phyloP scores from a whole-genome alignment of 768 basidiomycete species.

The Mycena alexandri region DNA sequence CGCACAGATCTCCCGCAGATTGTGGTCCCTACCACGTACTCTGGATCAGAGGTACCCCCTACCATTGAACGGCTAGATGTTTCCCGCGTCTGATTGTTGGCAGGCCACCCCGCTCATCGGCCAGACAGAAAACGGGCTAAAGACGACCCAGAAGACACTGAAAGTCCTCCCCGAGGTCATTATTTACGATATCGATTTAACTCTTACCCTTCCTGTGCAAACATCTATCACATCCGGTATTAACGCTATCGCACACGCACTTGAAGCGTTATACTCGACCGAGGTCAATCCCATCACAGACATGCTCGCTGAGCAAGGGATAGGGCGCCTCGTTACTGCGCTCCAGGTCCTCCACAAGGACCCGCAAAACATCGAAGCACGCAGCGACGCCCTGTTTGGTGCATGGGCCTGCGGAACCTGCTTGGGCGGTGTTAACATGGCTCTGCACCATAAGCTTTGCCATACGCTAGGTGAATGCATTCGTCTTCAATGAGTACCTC shows the following conservation, averaged over 20 bases:
- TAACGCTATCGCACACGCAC: constrained; percentile 58
- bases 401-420: constrained; percentile 54
- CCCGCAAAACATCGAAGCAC: constrained; percentile 44
- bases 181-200: constrained; percentile 56
- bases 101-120: constrained; percentile 55
- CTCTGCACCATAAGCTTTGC: constrained; percentile 57
- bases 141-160: constrained; percentile 52
- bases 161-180: constrained; percentile 56
- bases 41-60: constrained; percentile 51
- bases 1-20: constrained; percentile 56
- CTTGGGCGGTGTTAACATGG: constrained; percentile 52
- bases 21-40: constrained; percentile 55
- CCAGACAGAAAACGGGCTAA: constrained; percentile 54
- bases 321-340: constrained; percentile 46
- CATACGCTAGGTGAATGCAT: constrained; percentile 50
- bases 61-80: not conserved
- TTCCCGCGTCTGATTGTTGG: not conserved
- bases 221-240: constrained; percentile 54
- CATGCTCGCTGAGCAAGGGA: constrained; percentile 52
- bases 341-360: constrained; percentile 48
- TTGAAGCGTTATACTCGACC: constrained; percentile 55
- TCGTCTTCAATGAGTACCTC: constrained; percentile 30
- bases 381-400: constrained; percentile 52
- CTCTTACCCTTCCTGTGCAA: constrained; percentile 49
- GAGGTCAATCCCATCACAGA: constrained; percentile 54